Conservation (phyloP, 306 rosid species). For the Cucurbita maxima region DNA sequence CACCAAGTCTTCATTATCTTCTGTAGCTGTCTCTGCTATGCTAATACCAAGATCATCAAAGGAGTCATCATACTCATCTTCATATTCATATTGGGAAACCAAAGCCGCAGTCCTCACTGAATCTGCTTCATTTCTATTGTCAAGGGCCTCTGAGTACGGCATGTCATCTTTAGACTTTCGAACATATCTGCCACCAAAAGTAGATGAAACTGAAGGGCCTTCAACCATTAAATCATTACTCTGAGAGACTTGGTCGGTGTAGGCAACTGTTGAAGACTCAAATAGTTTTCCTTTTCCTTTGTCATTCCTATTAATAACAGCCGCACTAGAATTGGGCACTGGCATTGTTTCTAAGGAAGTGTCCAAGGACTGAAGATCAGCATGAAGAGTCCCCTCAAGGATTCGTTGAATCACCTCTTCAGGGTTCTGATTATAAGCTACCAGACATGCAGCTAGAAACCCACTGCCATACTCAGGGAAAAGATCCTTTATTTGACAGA, state of each 20-base stretch:
- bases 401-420: conserved; percentile 95
- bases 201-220: conserved; percentile 35
- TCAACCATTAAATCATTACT: conserved; percentile 19
- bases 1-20: conserved; percentile 39
- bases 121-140: conserved; percentile 30
- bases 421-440: conserved; percentile 82
- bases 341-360: conserved; percentile 51
- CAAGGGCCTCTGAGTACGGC: conserved; percentile 32
- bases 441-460: conserved; percentile 74
- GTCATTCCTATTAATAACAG: conserved; percentile 28
- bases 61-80: conserved; percentile 93
- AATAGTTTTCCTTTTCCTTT: conserved; percentile 78
- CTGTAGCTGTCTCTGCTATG: conserved; percentile 61
- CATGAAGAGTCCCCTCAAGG: conserved; percentile 83
- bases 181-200: conserved; percentile 58
- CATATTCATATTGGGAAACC: conserved; percentile 68
- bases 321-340: conserved; percentile 20
- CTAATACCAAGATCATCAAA: conserved; percentile 93
- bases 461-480: conserved; percentile 94
- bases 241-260: conserved; percentile 15
- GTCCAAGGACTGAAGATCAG: conserved; percentile 60
- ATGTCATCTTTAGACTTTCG: conserved; percentile 52
- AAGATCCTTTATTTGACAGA: conserved; percentile 85
- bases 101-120: conserved; percentile 35
- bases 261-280: conserved; percentile 26